These are phyloP conservation scores for Lindgomyces ingoldianus DNA, from an alignment of 495 filamentous ascomycete genomes.

Conservation along the genomic window DNA sequence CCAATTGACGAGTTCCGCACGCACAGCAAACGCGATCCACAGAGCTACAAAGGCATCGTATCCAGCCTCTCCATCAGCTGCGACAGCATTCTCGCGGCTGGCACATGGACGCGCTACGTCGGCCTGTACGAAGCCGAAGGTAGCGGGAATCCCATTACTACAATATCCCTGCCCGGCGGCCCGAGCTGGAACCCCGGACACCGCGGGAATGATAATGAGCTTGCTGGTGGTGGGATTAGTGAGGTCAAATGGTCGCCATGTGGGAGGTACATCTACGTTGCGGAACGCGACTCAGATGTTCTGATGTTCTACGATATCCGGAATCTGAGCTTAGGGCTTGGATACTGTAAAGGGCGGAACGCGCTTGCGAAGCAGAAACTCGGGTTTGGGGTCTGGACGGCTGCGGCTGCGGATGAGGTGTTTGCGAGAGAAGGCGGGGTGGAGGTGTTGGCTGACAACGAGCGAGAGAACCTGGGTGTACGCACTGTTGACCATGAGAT, in stretches of 20 bases:
- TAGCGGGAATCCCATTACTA: conserved; percentile 64
- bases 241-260: conserved; percentile 80
- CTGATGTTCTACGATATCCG: conserved; percentile 84
- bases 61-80: conserved; percentile 57
- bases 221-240: conserved; percentile 69
- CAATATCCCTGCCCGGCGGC: conserved; percentile 56
- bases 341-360: conserved; percentile 67
- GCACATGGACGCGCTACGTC: conserved; percentile 74
- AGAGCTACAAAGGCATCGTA: conserved; percentile 83
- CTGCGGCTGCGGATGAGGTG: neutral
- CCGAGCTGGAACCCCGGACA: neutral
- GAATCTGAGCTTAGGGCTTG: conserved; percentile 66
- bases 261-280: conserved; percentile 83
- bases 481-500: conserved; percentile 58
- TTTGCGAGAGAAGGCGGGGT: neutral
- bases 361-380: conserved; percentile 77
- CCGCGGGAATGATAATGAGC: conserved; percentile 28
- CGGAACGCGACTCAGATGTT: conserved; percentile 75
- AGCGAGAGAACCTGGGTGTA: conserved; percentile 33
- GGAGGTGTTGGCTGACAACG: neutral
- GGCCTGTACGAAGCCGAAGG: conserved; percentile 74
- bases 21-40: conserved; percentile 60
- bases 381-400: conserved; percentile 62
- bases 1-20: conserved; percentile 54
- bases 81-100: conserved; percentile 70